Evolutionary conservation across 2,329 filamentous ascomycete species (phyloP).

Genomic region (Fusarium subglutinans): DNA sequence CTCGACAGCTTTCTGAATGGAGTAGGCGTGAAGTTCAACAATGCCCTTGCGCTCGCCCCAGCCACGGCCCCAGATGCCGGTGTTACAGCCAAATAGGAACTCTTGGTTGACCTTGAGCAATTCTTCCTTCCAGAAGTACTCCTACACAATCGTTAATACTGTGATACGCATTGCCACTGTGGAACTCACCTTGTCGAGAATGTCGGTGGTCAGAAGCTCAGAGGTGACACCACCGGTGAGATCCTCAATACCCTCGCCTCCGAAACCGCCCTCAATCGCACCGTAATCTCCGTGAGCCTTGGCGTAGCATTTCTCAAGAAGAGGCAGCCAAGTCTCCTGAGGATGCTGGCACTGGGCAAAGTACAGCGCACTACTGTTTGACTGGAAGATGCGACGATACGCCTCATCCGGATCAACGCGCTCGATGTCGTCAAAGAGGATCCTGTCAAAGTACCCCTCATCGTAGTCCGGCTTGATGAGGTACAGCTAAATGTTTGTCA

Average conservation of each 20-base stretch:
- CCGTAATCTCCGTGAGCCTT: constrained; percentile 84
- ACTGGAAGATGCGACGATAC: constrained; percentile 76
- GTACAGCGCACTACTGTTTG: constrained; percentile 77
- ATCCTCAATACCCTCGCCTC: constrained; percentile 67
- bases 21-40: constrained; percentile 68
- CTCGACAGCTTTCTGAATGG: constrained; percentile 67
- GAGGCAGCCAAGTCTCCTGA: constrained; percentile 82
- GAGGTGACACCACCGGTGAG: constrained; percentile 73
- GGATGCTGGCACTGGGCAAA: constrained; percentile 79
- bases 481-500: constrained; percentile 52
- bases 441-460: constrained; percentile 60
- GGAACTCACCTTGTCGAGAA: constrained; percentile 73
- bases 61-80: constrained; percentile 50
- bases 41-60: constrained; percentile 63
- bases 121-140: constrained; percentile 78
- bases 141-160: constrained; percentile 26
- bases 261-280: constrained; percentile 77
- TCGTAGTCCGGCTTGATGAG: constrained; percentile 69
- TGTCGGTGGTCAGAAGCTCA: constrained; percentile 72
- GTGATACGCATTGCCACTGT: background rate
- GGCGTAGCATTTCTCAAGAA: constrained; percentile 83
- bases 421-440: constrained; percentile 55
- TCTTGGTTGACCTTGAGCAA: constrained; percentile 81
- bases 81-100: constrained; percentile 74
- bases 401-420: constrained; percentile 64